Conservation (phyloP, 2,329 filamentous ascomycete genomes). For the Pseudogymnoascus sp. region DNA sequence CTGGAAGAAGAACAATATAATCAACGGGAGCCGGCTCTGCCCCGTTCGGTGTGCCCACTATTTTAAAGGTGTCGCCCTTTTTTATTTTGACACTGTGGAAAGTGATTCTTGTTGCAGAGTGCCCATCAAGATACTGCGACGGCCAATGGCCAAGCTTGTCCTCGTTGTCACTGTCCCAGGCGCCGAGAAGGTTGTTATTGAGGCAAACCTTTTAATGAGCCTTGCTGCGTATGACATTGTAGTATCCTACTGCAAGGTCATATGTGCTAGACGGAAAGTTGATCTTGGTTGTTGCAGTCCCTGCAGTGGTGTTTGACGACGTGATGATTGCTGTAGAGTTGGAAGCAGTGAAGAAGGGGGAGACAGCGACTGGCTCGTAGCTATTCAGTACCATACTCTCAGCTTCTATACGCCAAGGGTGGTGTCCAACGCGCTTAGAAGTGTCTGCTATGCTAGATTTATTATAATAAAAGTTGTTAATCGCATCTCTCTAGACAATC, state of each 20-base stretch:
- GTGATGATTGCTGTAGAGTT: conserved; percentile 50
- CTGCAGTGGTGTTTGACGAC: conserved; percentile 41
- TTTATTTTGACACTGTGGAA: conserved; percentile 44
- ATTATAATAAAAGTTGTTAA: conserved; percentile 58
- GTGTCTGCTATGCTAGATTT: conserved; percentile 54
- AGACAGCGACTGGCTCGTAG: conserved; percentile 47
- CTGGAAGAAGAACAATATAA: conserved; percentile 56
- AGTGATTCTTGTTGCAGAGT: conserved; percentile 56
- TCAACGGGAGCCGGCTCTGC: conserved; percentile 59
- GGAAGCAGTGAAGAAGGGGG: conserved; percentile 54
- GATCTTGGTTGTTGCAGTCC: conserved; percentile 41
- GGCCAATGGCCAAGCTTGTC: conserved; percentile 51
- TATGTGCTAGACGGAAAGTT: conserved; percentile 48
- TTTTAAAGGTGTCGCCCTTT: conserved; percentile 45
- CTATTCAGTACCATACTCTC: conserved; percentile 55
- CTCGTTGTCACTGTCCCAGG: conserved; percentile 55
- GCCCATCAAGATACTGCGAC: conserved; percentile 54
- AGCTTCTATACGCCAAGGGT: conserved; percentile 62
- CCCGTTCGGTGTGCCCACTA: conserved; percentile 52
- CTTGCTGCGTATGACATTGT: conserved; percentile 52
- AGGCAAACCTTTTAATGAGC: conserved; percentile 49
- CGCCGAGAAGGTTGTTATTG: conserved; percentile 44
- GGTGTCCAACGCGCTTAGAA: conserved; percentile 47
- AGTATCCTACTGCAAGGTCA: conserved; percentile 60
- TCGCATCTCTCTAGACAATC: conserved; percentile 62